Percentiles rank a stretch among this genome's conserved stretches.
Conservation (phyloP, 139 green algal species). For the Auxenochlorella protothecoides region DNA sequence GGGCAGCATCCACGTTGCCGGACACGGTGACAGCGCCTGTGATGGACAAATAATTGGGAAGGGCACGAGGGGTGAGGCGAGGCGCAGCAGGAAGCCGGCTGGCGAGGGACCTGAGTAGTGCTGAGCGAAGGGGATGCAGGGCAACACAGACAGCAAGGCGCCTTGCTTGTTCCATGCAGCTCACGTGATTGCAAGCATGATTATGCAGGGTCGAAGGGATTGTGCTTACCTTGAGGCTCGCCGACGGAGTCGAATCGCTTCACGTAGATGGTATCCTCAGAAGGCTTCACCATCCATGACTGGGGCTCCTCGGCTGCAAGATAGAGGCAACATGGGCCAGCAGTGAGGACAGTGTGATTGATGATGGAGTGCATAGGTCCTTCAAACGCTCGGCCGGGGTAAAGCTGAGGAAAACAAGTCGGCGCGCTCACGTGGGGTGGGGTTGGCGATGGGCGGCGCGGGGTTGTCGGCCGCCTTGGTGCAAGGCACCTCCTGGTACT, state of each 20-base stretch:
- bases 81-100: background rate
- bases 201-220: too few species aligned
- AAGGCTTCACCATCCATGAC: too few species aligned
- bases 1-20: background rate
- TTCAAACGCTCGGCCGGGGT: background rate
- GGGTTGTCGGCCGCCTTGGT: constrained; percentile 8
- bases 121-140: too few species aligned
- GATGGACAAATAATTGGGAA: background rate
- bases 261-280: constrained; percentile 9
- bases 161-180: background rate
- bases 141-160: background rate
- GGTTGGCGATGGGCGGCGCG: constrained; percentile 3
- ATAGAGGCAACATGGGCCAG: too few species aligned
- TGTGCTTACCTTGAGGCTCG: constrained; percentile 7
- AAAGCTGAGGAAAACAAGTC: background rate
- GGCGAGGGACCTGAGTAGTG: background rate
- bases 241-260: constrained; percentile 15
- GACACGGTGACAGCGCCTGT: constrained; percentile 2
- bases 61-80: background rate
- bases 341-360: too few species aligned
- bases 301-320: too few species aligned
- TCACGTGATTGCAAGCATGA: background rate
- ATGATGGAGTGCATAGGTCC: background rate
- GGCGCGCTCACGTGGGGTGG: constrained; percentile 1
- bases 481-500: constrained; percentile 17